phyloP scores from a whole-genome alignment of 164 flowering plant species.

The Vitis cinerea region DNA sequence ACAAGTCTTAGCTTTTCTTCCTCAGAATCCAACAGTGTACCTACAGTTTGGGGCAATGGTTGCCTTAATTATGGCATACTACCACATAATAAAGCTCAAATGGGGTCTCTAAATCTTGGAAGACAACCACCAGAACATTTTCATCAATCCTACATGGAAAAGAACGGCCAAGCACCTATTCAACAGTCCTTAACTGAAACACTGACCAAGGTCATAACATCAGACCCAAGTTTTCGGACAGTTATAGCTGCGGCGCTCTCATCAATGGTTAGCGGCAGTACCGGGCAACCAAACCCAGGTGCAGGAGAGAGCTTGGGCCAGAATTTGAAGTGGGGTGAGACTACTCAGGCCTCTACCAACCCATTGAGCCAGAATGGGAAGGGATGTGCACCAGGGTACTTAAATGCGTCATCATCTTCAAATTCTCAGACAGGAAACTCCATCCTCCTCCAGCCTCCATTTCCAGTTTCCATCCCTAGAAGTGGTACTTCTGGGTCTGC shows the following conservation, averaged over 20 bases:
- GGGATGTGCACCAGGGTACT: conserved; percentile 22
- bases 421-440: conserved; percentile 10
- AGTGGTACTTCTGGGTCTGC: conserved; percentile 4
- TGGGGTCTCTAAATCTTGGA: conserved; percentile 2
- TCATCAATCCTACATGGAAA: conserved; percentile 16
- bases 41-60: conserved; percentile 22
- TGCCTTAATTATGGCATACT: conserved; percentile 5
- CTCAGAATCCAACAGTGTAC: conserved; percentile 20
- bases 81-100: conserved; percentile 8
- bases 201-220: conserved; percentile 39
- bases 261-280: conserved; percentile 27
- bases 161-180: conserved; percentile 8
- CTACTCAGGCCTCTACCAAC: conserved; percentile 4
- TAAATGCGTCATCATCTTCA: conserved; percentile 18
- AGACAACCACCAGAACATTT: conserved; percentile 7
- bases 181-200: conserved; percentile 40
- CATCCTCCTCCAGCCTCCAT: conserved; percentile 9
- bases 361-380: conserved; percentile 17
- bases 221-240: conserved; percentile 46
- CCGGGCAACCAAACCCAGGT: not conserved
- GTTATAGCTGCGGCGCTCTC: conserved; percentile 42
- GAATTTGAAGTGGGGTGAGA: conserved; percentile 11
- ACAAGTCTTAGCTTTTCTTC: conserved; percentile 29
- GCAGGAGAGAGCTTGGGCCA: conserved; percentile 10
- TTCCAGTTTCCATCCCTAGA: conserved; percentile 18